phyloP scores from a whole-genome alignment of 768 basidiomycete species.

The Leccinum sublutescens region DNA sequence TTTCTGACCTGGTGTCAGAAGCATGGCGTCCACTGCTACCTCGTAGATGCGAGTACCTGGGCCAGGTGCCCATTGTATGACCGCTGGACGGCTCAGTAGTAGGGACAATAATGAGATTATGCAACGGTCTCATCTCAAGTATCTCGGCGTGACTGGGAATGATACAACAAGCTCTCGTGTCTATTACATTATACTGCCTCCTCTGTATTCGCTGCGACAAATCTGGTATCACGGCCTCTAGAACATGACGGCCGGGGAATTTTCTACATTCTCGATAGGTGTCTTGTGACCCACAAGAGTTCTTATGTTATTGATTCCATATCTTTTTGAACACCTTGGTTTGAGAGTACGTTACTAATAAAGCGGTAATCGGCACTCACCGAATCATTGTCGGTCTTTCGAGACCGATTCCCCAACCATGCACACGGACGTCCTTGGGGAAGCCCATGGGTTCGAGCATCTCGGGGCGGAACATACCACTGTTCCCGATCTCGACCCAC shows the following conservation, averaged over 20 bases:
- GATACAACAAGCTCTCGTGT: slow-evolving; percentile 5
- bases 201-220: not conserved
- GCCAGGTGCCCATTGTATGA: not conserved
- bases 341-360: slow-evolving; percentile 1
- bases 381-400: slow-evolving; percentile 99
- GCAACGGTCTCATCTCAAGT: not conserved
- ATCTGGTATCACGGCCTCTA: slow-evolving; percentile 37
- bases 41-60: slow-evolving; percentile 5
- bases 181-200: slow-evolving; percentile 2
- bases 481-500: slow-evolving; percentile 99
- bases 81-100: slow-evolving; percentile 10
- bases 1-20: slow-evolving; percentile 43
- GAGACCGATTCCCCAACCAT: slow-evolving; percentile 93
- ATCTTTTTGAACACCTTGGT: slow-evolving; percentile 45
- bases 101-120: not conserved
- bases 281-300: slow-evolving; percentile 98
- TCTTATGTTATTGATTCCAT: slow-evolving; percentile 96
- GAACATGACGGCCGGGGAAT: slow-evolving; percentile 88
- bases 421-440: slow-evolving; percentile 93
- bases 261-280: slow-evolving; percentile 84
- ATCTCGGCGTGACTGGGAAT: not conserved
- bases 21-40: not conserved
- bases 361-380: slow-evolving; percentile 40
- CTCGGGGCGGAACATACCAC: slow-evolving; percentile 99
- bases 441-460: slow-evolving; percentile 99